Evolutionary conservation across 179 eudicot species (phyloP).

Genomic region (Vitellaria paradoxa): DNA sequence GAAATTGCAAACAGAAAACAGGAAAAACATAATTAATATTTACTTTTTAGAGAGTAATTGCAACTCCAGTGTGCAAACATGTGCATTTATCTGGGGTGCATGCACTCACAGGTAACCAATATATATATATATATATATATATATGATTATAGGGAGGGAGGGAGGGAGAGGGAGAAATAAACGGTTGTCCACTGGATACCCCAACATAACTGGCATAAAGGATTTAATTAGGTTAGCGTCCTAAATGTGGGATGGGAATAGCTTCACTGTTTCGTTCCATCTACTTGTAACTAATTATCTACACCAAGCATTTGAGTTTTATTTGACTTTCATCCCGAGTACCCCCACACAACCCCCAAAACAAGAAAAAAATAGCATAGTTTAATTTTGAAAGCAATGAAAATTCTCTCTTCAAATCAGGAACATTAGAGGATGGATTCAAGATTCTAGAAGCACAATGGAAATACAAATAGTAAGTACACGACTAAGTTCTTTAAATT

Average conservation of each 20-base stretch:
- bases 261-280: background rate
- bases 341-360: no score
- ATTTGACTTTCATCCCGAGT: no score
- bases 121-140: background rate
- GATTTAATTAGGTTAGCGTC: background rate
- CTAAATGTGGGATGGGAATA: background rate
- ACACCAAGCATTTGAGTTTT: no score
- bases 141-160: background rate
- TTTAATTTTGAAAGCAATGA: no score
- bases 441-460: no score
- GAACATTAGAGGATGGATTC: no score
- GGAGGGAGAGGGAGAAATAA: background rate
- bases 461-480: no score
- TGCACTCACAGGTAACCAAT: background rate
- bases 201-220: background rate
- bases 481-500: no score
- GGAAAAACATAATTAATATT: background rate
- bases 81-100: background rate
- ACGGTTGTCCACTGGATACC: background rate
- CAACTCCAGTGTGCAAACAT: background rate
- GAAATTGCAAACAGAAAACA: constrained; percentile 20
- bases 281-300: no score
- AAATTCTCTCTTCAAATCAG: no score
- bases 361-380: no score
- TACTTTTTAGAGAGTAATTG: background rate